A percentile compares a stretch with the other conserved stretches of the same genome.
These are phyloP conservation scores for Thelephora aurantiotincta DNA, from an alignment of 768 basidiomycete species.

Conservation along the genomic window DNA sequence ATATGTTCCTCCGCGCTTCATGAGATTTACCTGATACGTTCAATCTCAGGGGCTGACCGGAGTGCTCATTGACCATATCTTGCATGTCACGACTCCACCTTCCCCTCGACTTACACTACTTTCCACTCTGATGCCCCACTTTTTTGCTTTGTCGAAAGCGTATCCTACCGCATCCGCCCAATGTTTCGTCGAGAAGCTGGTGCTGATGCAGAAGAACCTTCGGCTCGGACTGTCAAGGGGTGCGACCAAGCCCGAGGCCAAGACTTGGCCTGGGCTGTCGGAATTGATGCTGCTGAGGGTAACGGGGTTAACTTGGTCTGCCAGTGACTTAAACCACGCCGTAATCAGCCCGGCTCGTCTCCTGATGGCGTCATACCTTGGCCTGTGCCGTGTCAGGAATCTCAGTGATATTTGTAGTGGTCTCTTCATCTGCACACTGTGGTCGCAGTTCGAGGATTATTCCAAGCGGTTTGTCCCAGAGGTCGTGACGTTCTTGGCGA, in stretches of 20 bases:
- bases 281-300: constrained; percentile 75
- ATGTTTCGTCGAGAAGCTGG: constrained; percentile 69
- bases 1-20: background rate
- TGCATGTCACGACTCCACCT: constrained; percentile 58
- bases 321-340: constrained; percentile 85
- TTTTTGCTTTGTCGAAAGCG: constrained; percentile 61
- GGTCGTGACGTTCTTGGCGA: constrained; percentile 68
- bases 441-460: constrained; percentile 69
- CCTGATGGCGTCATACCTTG: constrained; percentile 85
- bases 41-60: constrained; percentile 46
- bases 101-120: constrained; percentile 45
- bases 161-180: constrained; percentile 75
- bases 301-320: constrained; percentile 78
- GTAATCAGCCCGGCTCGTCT: constrained; percentile 79
- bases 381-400: constrained; percentile 66
- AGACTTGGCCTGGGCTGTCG: constrained; percentile 79
- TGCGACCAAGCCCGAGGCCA: constrained; percentile 40
- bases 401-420: constrained; percentile 70
- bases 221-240: constrained; percentile 67
- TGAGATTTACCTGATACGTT: background rate
- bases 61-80: constrained; percentile 79
- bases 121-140: constrained; percentile 58
- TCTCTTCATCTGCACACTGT: constrained; percentile 76
- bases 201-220: constrained; percentile 84
- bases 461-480: constrained; percentile 88